phyloP scores from a whole-genome alignment of 2,329 filamentous ascomycete genomes.

The Aspergillus ibericus region DNA sequence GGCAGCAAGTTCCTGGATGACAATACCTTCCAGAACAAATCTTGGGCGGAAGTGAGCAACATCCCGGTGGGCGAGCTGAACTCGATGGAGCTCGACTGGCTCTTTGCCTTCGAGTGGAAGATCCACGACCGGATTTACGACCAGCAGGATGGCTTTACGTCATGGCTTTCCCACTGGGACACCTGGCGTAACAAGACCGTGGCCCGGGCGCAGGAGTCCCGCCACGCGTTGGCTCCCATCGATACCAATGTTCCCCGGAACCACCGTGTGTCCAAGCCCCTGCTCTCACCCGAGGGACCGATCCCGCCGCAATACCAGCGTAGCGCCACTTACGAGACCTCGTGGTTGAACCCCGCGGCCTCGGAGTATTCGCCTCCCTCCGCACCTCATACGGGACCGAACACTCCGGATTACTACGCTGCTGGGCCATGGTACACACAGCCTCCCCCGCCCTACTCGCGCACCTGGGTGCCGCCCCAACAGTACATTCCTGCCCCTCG shows the following conservation, averaged over 20 bases:
- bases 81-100: constrained; percentile 82
- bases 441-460: constrained; percentile 43
- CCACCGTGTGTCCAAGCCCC: constrained; percentile 51
- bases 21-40: constrained; percentile 96
- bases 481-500: constrained; percentile 41
- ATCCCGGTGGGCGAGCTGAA: constrained; percentile 84
- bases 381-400: constrained; percentile 49
- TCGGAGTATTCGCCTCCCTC: constrained; percentile 55
- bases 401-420: constrained; percentile 50
- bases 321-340: constrained; percentile 48
- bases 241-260: constrained; percentile 63
- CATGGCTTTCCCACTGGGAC: constrained; percentile 67
- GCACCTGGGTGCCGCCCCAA: constrained; percentile 39
- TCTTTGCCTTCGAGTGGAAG: constrained; percentile 76
- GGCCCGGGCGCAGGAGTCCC: constrained; percentile 48
- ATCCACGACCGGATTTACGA: constrained; percentile 82
- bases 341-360: constrained; percentile 51
- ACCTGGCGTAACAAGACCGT: constrained; percentile 57
- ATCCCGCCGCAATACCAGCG: constrained; percentile 54
- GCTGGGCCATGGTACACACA: constrained; percentile 45
- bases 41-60: constrained; percentile 92
- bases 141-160: constrained; percentile 66
- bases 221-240: constrained; percentile 59
- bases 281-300: constrained; percentile 49
- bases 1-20: constrained; percentile 96